These are phyloP conservation scores for Aspergillus brunneoviolaceus DNA, from an alignment of 2,329 filamentous ascomycete genomes.

Conservation along the genomic window DNA sequence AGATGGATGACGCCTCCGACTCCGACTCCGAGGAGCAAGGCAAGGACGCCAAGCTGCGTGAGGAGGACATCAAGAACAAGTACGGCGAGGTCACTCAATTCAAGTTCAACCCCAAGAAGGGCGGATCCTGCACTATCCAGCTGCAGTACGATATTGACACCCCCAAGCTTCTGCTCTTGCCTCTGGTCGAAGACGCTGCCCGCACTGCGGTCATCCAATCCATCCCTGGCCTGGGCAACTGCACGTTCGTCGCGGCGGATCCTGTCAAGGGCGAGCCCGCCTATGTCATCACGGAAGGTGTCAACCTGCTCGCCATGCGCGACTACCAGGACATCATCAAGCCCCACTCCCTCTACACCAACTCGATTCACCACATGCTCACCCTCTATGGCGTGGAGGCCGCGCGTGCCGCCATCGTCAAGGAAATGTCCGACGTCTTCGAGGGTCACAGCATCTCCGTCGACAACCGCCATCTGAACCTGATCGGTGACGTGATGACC, in stretches of 20 bases:
- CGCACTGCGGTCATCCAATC: constrained; percentile 81
- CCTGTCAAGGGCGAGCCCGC: constrained; percentile 51
- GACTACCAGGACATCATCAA: constrained; percentile 82
- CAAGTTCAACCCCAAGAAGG: constrained; percentile 72
- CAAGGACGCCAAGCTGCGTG: constrained; percentile 52
- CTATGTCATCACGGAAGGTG: constrained; percentile 73
- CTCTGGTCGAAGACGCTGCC: constrained; percentile 79
- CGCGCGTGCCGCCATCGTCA: constrained; percentile 80
- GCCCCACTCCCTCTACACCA: constrained; percentile 82
- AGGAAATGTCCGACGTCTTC: constrained; percentile 84
- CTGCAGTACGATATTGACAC: constrained; percentile 77
- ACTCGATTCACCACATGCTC: constrained; percentile 86
- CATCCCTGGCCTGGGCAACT: constrained; percentile 72
- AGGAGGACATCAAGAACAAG: constrained; percentile 63
- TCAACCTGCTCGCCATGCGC: constrained; percentile 89
- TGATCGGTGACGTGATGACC: constrained; percentile 99
- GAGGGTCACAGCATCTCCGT: constrained; percentile 87
- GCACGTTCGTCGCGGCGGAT: constrained; percentile 65
- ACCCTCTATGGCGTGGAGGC: constrained; percentile 90
- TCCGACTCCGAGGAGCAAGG: constrained; percentile 39
- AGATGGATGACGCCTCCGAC: constrained; percentile 33
- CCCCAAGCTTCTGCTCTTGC: constrained; percentile 90
- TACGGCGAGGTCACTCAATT: constrained; percentile 71
- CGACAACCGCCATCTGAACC: constrained; percentile 85
- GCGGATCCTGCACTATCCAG: constrained; percentile 75